phyloP scores from a whole-genome alignment of 2,329 filamentous ascomycete species.

The Drechslerella dactyloides region DNA sequence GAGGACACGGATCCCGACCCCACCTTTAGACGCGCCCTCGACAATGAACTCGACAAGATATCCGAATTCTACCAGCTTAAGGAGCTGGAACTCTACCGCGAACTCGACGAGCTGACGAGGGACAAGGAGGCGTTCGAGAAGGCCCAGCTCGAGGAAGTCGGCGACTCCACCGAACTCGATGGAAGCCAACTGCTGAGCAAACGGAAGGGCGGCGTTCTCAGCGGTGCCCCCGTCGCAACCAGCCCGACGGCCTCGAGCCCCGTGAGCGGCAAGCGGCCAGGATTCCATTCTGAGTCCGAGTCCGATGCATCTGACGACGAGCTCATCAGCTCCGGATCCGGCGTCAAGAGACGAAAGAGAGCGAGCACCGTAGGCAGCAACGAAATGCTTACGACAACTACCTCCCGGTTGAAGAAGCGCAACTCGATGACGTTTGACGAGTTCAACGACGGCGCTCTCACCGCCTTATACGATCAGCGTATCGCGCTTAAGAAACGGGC shows the following conservation, averaged over 20 bases:
- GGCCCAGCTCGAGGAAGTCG: conserved; percentile 60
- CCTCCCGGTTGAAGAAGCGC: conserved; percentile 39
- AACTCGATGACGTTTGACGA: conserved; percentile 69
- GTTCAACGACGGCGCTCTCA: conserved; percentile 74
- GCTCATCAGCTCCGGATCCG: conserved; percentile 28
- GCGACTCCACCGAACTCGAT: conserved; percentile 39
- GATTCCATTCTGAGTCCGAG: conserved; percentile 43
- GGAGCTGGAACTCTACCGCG: conserved; percentile 82
- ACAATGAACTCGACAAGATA: conserved; percentile 92
- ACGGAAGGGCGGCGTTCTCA: conserved; percentile 9
- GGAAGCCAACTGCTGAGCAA: conserved; percentile 27
- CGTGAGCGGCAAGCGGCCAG: conserved; percentile 17
- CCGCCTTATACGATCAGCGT: conserved; percentile 71
- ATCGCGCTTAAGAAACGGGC: conserved; percentile 93
- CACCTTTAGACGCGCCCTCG: conserved; percentile 80
- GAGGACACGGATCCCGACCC: conserved; percentile 75
- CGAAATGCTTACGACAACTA: conserved; percentile 22
- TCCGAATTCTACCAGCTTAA: conserved; percentile 88
- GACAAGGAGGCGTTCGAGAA: conserved; percentile 75
- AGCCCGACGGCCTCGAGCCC: conserved; percentile 30
- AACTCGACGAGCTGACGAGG: conserved; percentile 75
- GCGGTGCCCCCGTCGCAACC: conserved; percentile 3
- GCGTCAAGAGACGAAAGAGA: conserved; percentile 29
- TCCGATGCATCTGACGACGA: conserved; percentile 47
- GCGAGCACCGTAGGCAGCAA: conserved; percentile 34